Evolutionary conservation across 345 rosid genomes (phyloP), one percentile per base, ranked within the genome.

Genomic region (Triadica sebifera): DNA sequence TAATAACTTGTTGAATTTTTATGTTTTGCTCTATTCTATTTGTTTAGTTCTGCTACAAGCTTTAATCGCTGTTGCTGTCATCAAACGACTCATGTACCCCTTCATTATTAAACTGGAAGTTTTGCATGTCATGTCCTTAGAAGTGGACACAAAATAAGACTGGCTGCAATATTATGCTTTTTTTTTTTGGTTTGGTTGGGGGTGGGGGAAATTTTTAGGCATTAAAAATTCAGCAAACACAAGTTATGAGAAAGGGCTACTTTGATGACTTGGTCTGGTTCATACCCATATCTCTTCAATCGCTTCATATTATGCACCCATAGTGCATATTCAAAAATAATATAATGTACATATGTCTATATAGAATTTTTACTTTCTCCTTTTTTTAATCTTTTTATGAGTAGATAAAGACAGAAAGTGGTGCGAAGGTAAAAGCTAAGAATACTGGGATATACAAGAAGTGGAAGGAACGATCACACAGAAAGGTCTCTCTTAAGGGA

Each of bases 361-460:
- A 29, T 38, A 53, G 50, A 6, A 12, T 29, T 12, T 11, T 69
- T 13, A 49, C 15, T 39, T 12, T 60, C 52, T 10, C 22, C 67
- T 65, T 69, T 67, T 55, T 20, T 56, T 25, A 29, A 29, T 29
- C 34, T 29, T 29, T 29, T 29, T 29, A 29, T 29, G 34, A 29
- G 34, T 66, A 95, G 99, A 78, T 95, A 67, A 95, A 88, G 82
- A 93, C 97, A 45, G 96, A 95, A 88, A 80, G 96, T 85, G 99
- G 99, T 63, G 91, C 92, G 9, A 91, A 88, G 81, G 89, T 89
- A 52, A 93, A 77, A 67, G 83, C 91, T 74, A 80, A 58, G 56
- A 93, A 85, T 77, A 88, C 92, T 46, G 99, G 97, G 62, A 88
- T 93, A 77, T 95, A 95, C 90, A 89, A 95, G 86, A 95, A 80